A percentile compares a stretch with the other conserved stretches of the same genome.
phyloP scores from a whole-genome alignment of 2,329 filamentous ascomycete species.

The Talaromyces sp. region DNA sequence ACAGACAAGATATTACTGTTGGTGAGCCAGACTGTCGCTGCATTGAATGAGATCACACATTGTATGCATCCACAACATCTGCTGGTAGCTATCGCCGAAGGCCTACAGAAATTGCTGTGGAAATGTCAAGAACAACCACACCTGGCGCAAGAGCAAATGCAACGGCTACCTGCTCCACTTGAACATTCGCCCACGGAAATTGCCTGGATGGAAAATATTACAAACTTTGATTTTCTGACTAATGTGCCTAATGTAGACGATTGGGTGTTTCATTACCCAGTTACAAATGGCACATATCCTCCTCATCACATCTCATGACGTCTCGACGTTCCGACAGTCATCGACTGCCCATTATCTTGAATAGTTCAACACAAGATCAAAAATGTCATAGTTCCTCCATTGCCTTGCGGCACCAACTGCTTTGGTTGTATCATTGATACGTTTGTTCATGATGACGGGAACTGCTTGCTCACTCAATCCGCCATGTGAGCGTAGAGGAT shows the following conservation, averaged over 20 bases:
- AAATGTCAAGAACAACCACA: constrained; percentile 22
- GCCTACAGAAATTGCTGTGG: constrained; percentile 26
- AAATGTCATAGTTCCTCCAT: constrained; percentile 42
- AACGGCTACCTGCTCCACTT: constrained; percentile 26
- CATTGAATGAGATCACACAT: constrained; percentile 24
- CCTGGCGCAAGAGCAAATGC: constrained; percentile 18
- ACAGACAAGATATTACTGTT: constrained; percentile 26
- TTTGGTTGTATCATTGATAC: constrained; percentile 17
- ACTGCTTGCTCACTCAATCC: constrained; percentile 41
- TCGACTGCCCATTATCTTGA: background rate
- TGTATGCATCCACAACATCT: constrained; percentile 29
- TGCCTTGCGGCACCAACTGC: constrained; percentile 16
- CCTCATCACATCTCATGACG: constrained; percentile 6
- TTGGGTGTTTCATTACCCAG: constrained; percentile 24
- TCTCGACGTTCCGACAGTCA: background rate
- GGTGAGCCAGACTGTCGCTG: constrained; percentile 23
- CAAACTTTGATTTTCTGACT: constrained; percentile 31
- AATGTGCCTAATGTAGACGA: constrained; percentile 24
- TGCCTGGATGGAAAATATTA: constrained; percentile 28
- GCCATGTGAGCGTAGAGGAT: constrained; percentile 41
- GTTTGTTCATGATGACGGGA: constrained; percentile 35
- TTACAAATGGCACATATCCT: constrained; percentile 1
- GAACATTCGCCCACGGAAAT: constrained; percentile 29
- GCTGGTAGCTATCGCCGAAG: constrained; percentile 27
- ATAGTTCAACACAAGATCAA: constrained; percentile 38